Conservation (phyloP, 306 rosid genomes). For the Castanea sativa region DNA sequence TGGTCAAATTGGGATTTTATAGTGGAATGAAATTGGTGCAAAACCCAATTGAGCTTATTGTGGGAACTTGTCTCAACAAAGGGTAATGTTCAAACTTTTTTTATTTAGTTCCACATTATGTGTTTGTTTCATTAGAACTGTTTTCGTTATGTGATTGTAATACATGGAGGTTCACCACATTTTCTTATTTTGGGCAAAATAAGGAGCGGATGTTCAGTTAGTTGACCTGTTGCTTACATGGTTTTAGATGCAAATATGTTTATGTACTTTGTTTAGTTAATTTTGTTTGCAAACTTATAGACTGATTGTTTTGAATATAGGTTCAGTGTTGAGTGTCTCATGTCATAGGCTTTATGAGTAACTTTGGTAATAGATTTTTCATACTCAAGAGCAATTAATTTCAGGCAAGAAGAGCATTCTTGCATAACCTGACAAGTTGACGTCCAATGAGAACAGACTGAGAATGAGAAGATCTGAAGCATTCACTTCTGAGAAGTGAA, state of each 20-base stretch:
- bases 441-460: conserved; percentile 18
- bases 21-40: conserved; percentile 1
- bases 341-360: conserved; percentile 29
- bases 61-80: neutral
- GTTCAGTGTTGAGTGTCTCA: conserved; percentile 14
- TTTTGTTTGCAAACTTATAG: neutral
- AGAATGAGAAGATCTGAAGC: conserved; percentile 26
- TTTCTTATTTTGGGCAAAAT: neutral
- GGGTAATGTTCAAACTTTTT: neutral
- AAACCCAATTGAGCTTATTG: neutral
- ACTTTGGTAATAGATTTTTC: conserved; percentile 31
- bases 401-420: conserved; percentile 10
- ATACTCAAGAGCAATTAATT: conserved; percentile 5
- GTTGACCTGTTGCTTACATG: neutral
- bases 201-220: neutral
- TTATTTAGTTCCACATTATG: neutral
- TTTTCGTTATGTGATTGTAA: neutral
- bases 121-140: neutral
- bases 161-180: neutral
- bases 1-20: conserved; percentile 17
- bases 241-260: neutral
- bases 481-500: conserved; percentile 15
- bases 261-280: neutral
- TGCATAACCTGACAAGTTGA: conserved; percentile 18
- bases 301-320: conserved; percentile 32